Percentiles rank a stretch among this genome's conserved stretches.
Conservation (phyloP, 805 yeast genomes). For the Lipomyces mesembrius region DNA sequence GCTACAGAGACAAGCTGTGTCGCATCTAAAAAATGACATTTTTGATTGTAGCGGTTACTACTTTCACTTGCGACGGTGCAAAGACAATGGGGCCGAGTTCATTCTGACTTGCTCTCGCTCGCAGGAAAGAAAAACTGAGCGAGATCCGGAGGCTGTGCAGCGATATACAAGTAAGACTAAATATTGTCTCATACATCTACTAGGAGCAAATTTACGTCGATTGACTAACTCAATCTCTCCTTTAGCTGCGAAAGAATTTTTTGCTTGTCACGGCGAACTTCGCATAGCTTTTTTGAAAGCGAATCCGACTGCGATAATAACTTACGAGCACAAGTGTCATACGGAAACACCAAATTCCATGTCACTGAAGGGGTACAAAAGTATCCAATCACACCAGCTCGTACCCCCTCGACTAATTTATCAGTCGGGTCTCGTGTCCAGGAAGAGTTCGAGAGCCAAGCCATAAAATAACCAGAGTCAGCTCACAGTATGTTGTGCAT, state of each 20-base stretch:
- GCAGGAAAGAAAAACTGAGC: neutral
- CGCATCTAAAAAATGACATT: neutral
- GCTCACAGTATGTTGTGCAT: neutral
- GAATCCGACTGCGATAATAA: neutral
- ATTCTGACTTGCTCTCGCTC: neutral
- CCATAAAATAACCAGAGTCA: too few species aligned
- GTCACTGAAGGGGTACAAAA: neutral
- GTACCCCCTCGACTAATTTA: neutral
- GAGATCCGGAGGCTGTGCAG: neutral
- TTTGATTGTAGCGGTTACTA: neutral
- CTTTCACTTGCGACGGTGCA: neutral
- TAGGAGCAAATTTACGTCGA: neutral
- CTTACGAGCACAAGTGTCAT: neutral
- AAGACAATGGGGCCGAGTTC: neutral
- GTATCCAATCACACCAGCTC: neutral
- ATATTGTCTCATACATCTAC: neutral
- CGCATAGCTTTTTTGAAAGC: neutral
- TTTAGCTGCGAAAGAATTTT: neutral
- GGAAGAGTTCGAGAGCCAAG: too few species aligned
- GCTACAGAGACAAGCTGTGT: neutral
- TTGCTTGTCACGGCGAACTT: neutral
- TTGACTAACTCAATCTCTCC: neutral
- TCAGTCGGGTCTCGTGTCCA: too few species aligned
- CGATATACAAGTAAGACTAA: neutral
- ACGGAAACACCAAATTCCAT: neutral